These are phyloP conservation scores for Fragilariopsis cylindrus DNA, from an alignment of 108 stramenopile genomes.

Conservation along the genomic window DNA sequence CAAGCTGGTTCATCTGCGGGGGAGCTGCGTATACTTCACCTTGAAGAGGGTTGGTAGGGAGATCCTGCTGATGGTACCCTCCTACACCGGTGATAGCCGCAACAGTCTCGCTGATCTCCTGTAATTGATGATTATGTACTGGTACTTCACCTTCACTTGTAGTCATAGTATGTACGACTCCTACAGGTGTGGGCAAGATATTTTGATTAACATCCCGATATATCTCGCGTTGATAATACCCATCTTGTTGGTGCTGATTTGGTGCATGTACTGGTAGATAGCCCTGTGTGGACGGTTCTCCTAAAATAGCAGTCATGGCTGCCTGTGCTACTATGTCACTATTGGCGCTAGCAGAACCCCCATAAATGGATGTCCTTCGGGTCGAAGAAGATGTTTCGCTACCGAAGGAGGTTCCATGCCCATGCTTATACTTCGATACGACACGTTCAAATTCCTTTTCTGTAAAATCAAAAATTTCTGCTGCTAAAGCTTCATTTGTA, in stretches of 20 bases:
- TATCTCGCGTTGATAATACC: background rate
- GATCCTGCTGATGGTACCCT: background rate
- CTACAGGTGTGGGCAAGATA: background rate
- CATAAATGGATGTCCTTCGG: background rate
- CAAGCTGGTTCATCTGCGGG: background rate
- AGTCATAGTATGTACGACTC: no score
- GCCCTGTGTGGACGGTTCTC: background rate
- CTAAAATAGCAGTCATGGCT: slow-evolving; percentile 1
- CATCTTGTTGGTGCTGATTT: no score
- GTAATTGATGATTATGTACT: no score
- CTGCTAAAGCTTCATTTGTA: slow-evolving; percentile 44
- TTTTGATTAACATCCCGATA: background rate
- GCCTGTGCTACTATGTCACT: slow-evolving; percentile 7
- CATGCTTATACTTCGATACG: slow-evolving; percentile 6
- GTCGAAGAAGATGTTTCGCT: background rate
- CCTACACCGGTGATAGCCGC: no score
- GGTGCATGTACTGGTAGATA: no score
- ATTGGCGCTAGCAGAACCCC: background rate
- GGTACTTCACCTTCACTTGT: no score
- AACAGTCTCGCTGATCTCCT: no score
- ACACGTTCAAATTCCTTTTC: slow-evolving; percentile 36
- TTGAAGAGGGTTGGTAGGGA: background rate
- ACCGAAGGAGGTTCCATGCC: background rate
- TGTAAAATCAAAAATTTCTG: slow-evolving; percentile 42
- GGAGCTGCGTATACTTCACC: background rate